phyloP scores from a whole-genome alignment of 192 early-diverging fungal genomes.

The Funneliformis mosseae region DNA sequence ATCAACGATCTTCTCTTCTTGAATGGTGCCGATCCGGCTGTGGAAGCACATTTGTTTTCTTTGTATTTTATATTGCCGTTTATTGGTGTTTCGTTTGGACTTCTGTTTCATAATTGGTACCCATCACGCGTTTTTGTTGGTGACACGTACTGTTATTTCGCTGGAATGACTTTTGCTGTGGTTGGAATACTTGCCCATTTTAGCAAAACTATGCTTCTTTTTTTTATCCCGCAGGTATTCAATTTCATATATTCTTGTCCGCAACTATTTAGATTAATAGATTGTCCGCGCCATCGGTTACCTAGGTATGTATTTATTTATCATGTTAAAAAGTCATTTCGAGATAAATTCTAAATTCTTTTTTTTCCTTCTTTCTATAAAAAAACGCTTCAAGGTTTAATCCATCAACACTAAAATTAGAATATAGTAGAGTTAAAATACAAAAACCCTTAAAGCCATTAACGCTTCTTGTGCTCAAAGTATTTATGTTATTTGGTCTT shows the following conservation, averaged over 20 bases:
- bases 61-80: slow-evolving; percentile 94
- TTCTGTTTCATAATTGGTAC: slow-evolving; percentile 90
- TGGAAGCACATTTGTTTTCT: slow-evolving; percentile 83
- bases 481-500: slow-evolving; percentile 30
- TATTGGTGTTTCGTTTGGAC: slow-evolving; percentile 79
- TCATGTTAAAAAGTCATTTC: slow-evolving; percentile 38
- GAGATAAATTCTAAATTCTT: slow-evolving; percentile 21
- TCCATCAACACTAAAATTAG: slow-evolving; percentile 24
- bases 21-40: slow-evolving; percentile 52
- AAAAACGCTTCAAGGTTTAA: slow-evolving; percentile 27
- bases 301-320: slow-evolving; percentile 59
- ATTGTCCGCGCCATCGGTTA: slow-evolving; percentile 95
- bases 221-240: slow-evolving; percentile 96
- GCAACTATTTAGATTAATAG: slow-evolving; percentile 91
- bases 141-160: slow-evolving; percentile 97
- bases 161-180: slow-evolving; percentile 99
- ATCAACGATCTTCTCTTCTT: slow-evolving; percentile 76
- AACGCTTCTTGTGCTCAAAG: slow-evolving; percentile 26
- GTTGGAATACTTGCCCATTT: slow-evolving; percentile 94
- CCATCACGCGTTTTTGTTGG: slow-evolving; percentile 94
- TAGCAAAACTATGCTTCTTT: slow-evolving; percentile 88
- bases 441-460: slow-evolving; percentile 14
- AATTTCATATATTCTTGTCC: slow-evolving; percentile 97
- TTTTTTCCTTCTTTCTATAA: slow-evolving; percentile 30
- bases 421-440: background rate